Conservation (phyloP, 441 rosid genomes). For the Gossypium aridum region DNA sequence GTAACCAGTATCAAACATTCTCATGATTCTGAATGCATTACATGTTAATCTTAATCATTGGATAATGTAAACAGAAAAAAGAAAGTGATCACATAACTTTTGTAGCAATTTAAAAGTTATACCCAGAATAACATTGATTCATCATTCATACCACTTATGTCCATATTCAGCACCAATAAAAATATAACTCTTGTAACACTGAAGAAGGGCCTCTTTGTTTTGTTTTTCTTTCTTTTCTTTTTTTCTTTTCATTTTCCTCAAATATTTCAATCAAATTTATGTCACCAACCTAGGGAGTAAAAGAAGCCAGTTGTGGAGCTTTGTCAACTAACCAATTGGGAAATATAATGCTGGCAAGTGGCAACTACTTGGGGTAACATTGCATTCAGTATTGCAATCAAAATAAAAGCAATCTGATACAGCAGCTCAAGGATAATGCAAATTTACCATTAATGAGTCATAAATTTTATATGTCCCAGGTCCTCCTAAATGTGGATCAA, state of each 20-base stretch:
- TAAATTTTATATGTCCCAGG: background rate
- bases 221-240: background rate
- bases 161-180: background rate
- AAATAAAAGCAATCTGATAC: background rate
- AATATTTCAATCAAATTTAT: background rate
- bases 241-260: background rate
- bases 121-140: background rate
- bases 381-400: background rate
- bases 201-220: background rate
- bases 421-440: background rate
- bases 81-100: background rate
- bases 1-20: background rate
- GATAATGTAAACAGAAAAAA: background rate
- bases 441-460: background rate
- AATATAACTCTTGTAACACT: background rate
- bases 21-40: background rate
- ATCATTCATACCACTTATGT: background rate
- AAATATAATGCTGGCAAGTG: background rate
- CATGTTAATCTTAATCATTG: background rate
- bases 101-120: background rate
- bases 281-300: background rate
- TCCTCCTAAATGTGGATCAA: background rate
- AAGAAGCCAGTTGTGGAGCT: background rate
- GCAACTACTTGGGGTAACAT: background rate
- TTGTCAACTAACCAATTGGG: background rate